Percentiles rank a stretch among this genome's conserved stretches.
Evolutionary conservation across 371 early-diverging fungal species (phyloP).

Genomic region (Mucor circinelloides): DNA sequence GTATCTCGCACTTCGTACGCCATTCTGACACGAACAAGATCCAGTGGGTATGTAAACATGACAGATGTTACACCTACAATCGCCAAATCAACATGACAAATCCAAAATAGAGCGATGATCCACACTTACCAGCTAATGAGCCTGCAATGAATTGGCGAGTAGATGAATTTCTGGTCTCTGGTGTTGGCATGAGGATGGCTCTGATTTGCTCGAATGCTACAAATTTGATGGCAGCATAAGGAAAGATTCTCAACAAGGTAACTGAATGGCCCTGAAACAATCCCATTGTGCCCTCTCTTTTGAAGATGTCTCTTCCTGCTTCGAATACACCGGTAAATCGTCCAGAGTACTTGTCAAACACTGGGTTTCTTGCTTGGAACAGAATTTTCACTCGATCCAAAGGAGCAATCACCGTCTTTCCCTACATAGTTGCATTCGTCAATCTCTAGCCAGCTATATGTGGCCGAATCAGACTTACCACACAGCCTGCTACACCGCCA

Average conservation of each 20-base stretch:
- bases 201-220: constrained; percentile 86
- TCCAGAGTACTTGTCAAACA: constrained; percentile 79
- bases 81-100: background rate
- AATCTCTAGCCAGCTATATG: background rate
- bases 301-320: constrained; percentile 73
- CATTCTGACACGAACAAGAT: constrained; percentile 85
- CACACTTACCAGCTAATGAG: constrained; percentile 66
- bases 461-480: constrained; percentile 18
- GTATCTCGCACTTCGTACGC: constrained; percentile 71
- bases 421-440: constrained; percentile 30
- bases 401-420: constrained; percentile 90
- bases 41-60: constrained; percentile 87
- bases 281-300: constrained; percentile 69
- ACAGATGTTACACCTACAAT: constrained; percentile 78
- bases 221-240: constrained; percentile 93
- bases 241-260: constrained; percentile 87
- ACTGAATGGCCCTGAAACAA: constrained; percentile 93
- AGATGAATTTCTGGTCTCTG: constrained; percentile 51
- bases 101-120: background rate
- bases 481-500: constrained; percentile 41
- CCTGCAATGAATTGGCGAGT: constrained; percentile 66
- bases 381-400: constrained; percentile 95
- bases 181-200: constrained; percentile 59
- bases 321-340: constrained; percentile 77
- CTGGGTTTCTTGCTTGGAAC: constrained; percentile 87